These are phyloP conservation scores for Xylaria sp. DNA, from an alignment of 2,329 filamentous ascomycete genomes.

Conservation along the genomic window DNA sequence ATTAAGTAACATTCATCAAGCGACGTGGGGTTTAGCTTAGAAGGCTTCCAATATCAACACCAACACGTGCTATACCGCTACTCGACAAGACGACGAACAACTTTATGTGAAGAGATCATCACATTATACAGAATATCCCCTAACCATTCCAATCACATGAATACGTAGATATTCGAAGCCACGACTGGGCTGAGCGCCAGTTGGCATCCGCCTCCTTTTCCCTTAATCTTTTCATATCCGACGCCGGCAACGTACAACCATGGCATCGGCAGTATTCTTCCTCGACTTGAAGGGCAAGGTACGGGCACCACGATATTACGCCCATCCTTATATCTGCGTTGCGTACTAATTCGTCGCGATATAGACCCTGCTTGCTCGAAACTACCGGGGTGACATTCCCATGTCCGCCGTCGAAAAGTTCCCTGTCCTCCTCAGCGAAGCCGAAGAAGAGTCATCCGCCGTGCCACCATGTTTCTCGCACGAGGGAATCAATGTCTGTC, in stretches of 20 bases:
- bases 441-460: slow-evolving; percentile 98
- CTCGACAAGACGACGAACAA: slow-evolving; percentile 30
- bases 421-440: slow-evolving; percentile 92
- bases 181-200: slow-evolving; percentile 47
- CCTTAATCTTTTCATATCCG: slow-evolving; percentile 41
- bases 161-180: slow-evolving; percentile 33
- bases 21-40: slow-evolving; percentile 37
- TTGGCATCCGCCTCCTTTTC: slow-evolving; percentile 44
- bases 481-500: slow-evolving; percentile 93
- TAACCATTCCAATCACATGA: slow-evolving; percentile 25
- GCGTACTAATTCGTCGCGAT: slow-evolving; percentile 26
- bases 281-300: slow-evolving; percentile 99
- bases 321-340: background rate
- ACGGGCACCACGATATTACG: slow-evolving; percentile 42
- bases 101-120: slow-evolving; percentile 20
- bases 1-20: slow-evolving; percentile 24
- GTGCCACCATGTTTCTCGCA: slow-evolving; percentile 98
- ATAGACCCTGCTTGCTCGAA: slow-evolving; percentile 96
- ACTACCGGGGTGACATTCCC: slow-evolving; percentile 97
- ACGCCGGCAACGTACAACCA: slow-evolving; percentile 59
- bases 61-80: slow-evolving; percentile 20
- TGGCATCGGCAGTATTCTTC: slow-evolving; percentile 99
- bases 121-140: slow-evolving; percentile 20
- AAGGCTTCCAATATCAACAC: slow-evolving; percentile 27
- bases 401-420: slow-evolving; percentile 99